These are phyloP conservation scores for Brassica hybrid DNA, from an alignment of 441 rosid genomes.

Conservation along the genomic window DNA sequence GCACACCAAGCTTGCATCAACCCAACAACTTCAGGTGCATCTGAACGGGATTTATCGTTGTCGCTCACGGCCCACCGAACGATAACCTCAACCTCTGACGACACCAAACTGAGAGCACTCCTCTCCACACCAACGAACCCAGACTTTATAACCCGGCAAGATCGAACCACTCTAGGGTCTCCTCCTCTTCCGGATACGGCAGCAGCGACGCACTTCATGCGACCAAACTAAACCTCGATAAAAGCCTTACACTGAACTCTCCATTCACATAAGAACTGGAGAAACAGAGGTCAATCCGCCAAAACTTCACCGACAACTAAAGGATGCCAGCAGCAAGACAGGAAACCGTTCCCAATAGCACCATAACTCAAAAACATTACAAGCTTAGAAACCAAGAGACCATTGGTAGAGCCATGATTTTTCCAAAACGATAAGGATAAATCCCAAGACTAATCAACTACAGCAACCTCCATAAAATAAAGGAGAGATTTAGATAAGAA, in stretches of 20 bases:
- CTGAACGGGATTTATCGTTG: background rate
- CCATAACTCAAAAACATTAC: background rate
- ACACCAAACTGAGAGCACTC: background rate
- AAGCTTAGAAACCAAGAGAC: too few relatives aligned
- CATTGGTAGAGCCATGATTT: too few relatives aligned
- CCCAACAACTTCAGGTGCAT: too few relatives aligned
- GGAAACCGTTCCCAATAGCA: background rate
- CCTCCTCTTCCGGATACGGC: background rate
- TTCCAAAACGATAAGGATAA: too few relatives aligned
- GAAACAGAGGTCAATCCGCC: background rate
- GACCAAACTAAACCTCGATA: background rate
- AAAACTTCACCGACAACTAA: background rate
- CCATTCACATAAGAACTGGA: background rate
- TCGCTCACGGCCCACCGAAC: background rate
- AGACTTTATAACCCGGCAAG: background rate
- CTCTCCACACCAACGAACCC: background rate
- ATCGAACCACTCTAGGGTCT: background rate
- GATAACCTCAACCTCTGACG: background rate
- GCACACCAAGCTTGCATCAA: too few relatives aligned
- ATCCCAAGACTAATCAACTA: background rate
- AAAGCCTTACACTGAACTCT: background rate
- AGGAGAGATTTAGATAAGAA: background rate
- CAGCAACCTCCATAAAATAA: background rate
- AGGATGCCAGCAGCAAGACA: background rate
- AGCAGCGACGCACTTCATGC: background rate